A percentile compares a stretch with the other conserved stretches of the same genome.
Evolutionary conservation across 2,329 filamentous ascomycete genomes (phyloP).

Genomic region (Aspergillaceae sp.): DNA sequence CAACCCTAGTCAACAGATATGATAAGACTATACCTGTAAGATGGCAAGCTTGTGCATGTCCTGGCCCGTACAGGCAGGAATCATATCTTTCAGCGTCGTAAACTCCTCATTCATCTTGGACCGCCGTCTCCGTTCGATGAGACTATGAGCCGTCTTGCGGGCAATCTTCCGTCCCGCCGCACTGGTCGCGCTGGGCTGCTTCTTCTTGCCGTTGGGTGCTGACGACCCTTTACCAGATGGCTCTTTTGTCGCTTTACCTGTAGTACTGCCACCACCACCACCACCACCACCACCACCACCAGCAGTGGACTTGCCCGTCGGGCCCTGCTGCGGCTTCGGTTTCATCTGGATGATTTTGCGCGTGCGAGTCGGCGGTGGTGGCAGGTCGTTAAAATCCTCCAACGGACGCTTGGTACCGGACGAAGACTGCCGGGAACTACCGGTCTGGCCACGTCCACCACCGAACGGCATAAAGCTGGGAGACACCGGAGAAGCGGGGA

Average conservation of each 20-base stretch:
- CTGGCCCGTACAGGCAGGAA: slow-evolving; percentile 82
- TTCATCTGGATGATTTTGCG: slow-evolving; percentile 99
- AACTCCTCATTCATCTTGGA: slow-evolving; percentile 99
- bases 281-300: slow-evolving; percentile 4
- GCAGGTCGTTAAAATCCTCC: slow-evolving; percentile 58
- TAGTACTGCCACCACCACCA: slow-evolving; percentile 8
- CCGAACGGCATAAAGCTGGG: slow-evolving; percentile 19
- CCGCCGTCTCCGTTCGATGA: slow-evolving; percentile 80
- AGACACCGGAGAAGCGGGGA: slow-evolving; percentile 27
- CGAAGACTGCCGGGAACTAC: slow-evolving; percentile 15
- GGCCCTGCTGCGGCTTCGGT: slow-evolving; percentile 46
- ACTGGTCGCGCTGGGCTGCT: slow-evolving; percentile 65
- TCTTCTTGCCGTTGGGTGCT: slow-evolving; percentile 53
- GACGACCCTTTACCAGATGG: too few relatives aligned
- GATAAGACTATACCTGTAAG: slow-evolving; percentile 58
- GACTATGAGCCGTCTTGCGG: slow-evolving; percentile 87
- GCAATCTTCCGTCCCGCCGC: slow-evolving; percentile 91
- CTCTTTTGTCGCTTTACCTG: not conserved
- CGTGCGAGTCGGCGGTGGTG: slow-evolving; percentile 82
- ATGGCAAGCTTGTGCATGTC: slow-evolving; percentile 99
- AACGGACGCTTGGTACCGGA: slow-evolving; percentile 33
- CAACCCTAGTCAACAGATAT: slow-evolving; percentile 3
- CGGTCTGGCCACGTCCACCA: slow-evolving; percentile 9
- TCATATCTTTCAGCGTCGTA: slow-evolving; percentile 84
- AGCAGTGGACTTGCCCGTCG: slow-evolving; percentile 33